Percentiles rank a stretch among this genome's conserved stretches.
phyloP scores from a whole-genome alignment of 2,329 filamentous ascomycete species.

The Penicillium decumbens region DNA sequence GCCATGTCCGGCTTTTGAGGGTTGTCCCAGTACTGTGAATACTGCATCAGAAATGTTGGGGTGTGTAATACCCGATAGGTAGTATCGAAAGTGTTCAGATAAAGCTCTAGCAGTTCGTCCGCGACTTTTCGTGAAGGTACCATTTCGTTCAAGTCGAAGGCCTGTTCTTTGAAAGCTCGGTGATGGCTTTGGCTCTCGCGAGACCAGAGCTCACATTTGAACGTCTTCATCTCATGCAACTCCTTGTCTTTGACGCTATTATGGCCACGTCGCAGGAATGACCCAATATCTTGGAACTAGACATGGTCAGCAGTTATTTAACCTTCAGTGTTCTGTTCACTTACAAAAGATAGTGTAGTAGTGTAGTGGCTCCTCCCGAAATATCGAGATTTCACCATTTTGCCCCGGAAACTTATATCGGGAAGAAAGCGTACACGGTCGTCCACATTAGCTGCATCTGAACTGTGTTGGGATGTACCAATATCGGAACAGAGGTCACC shows the following conservation, averaged over 20 bases:
- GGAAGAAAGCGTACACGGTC: slow-evolving; percentile 28
- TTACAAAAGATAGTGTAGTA: slow-evolving; percentile 31
- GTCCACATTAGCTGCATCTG: slow-evolving; percentile 20
- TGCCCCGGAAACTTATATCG: slow-evolving; percentile 30
- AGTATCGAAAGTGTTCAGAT: slow-evolving; percentile 55
- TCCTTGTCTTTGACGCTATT: slow-evolving; percentile 21
- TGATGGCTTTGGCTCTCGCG: slow-evolving; percentile 29
- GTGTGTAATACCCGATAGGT: slow-evolving; percentile 56
- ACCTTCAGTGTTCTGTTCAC: slow-evolving; percentile 2
- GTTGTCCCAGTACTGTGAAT: slow-evolving; percentile 52
- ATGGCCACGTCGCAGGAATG: slow-evolving; percentile 22
- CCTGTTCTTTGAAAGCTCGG: slow-evolving; percentile 27
- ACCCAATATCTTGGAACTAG: slow-evolving; percentile 29
- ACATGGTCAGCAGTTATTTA: slow-evolving; percentile 2
- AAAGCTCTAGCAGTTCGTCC: slow-evolving; percentile 51
- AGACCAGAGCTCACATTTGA: slow-evolving; percentile 28
- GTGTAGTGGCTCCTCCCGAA: slow-evolving; percentile 32
- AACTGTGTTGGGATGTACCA: slow-evolving; percentile 5
- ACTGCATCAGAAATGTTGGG: slow-evolving; percentile 54
- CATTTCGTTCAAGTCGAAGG: slow-evolving; percentile 30
- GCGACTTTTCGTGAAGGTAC: slow-evolving; percentile 47
- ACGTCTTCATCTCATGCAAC: slow-evolving; percentile 26
- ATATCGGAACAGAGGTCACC: slow-evolving; percentile 15
- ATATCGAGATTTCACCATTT: slow-evolving; percentile 28
- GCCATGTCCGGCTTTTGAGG: slow-evolving; percentile 38